Evolutionary conservation across 2,329 filamentous ascomycete genomes (phyloP).

Genomic region (Elsinoe perseae): DNA sequence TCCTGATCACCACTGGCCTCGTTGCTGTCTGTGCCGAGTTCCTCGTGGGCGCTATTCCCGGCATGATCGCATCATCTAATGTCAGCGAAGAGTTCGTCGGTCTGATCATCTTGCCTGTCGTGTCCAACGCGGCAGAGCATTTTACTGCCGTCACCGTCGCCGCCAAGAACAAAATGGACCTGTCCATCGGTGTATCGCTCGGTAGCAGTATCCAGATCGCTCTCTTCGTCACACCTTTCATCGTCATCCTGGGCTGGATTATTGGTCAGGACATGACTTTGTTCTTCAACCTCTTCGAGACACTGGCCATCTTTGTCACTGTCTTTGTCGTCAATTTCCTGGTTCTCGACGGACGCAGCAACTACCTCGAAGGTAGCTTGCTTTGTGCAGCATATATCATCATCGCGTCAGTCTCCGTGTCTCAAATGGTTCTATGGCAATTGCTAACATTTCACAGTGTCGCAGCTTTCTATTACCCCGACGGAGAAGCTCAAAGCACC

Average conservation of each 20-base stretch:
- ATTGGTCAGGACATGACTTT: conserved; percentile 63
- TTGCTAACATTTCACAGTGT: conserved; percentile 24
- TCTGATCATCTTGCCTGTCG: conserved; percentile 71
- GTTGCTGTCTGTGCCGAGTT: conserved; percentile 62
- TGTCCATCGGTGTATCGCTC: conserved; percentile 72
- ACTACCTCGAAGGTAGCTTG: conserved; percentile 71
- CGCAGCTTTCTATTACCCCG: conserved; percentile 44
- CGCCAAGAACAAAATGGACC: conserved; percentile 77
- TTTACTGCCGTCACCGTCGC: conserved; percentile 73
- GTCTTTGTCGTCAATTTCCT: conserved; percentile 81
- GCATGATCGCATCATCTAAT: conserved; percentile 50
- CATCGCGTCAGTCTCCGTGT: conserved; percentile 48
- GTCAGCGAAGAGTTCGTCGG: conserved; percentile 70
- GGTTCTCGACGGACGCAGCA: conserved; percentile 72
- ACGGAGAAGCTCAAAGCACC: conserved; percentile 34
- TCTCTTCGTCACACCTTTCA: conserved; percentile 67
- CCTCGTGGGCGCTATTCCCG: conserved; percentile 65
- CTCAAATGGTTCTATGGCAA: neutral
- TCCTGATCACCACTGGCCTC: conserved; percentile 47
- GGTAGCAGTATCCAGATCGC: conserved; percentile 76
- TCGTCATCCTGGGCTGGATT: conserved; percentile 72
- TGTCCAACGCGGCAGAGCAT: conserved; percentile 78
- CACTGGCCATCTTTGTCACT: conserved; percentile 69
- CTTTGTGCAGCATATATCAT: conserved; percentile 73
- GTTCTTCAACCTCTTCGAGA: conserved; percentile 56